Evolutionary conservation across 2,329 filamentous ascomycete species (phyloP).

Genomic region (Mollisia scopiformis): DNA sequence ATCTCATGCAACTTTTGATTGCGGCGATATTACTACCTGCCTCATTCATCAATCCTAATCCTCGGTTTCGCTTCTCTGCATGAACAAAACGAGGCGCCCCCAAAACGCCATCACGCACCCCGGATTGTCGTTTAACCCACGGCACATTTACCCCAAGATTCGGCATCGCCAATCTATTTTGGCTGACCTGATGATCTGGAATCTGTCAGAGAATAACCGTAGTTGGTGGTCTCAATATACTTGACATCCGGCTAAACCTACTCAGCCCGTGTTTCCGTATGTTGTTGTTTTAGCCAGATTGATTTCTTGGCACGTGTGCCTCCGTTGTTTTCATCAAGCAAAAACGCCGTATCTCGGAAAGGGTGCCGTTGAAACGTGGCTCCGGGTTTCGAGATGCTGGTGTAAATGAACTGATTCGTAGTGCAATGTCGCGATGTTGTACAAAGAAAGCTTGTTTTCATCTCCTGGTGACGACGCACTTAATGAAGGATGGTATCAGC

Average conservation of each 20-base stretch:
- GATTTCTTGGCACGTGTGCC: background rate
- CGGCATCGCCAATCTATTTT: background rate
- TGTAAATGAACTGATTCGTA: background rate
- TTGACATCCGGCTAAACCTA: slow-evolving; percentile 4
- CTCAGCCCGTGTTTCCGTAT: background rate
- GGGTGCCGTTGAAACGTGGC: background rate
- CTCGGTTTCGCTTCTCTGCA: background rate
- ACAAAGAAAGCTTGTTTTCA: slow-evolving; percentile 10
- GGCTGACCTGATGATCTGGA: background rate
- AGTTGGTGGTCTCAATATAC: slow-evolving; percentile 2
- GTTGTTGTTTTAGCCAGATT: slow-evolving; percentile 8
- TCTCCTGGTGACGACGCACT: background rate
- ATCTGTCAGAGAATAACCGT: background rate
- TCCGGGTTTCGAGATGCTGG: background rate
- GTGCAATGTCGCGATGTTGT: background rate
- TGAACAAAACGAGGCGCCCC: background rate
- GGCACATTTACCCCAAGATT: slow-evolving; percentile 7
- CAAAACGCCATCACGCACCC: background rate
- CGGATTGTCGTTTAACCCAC: background rate
- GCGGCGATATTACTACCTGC: slow-evolving; percentile 4
- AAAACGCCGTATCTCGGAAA: background rate
- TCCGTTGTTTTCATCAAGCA: slow-evolving; percentile 1
- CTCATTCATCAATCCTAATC: background rate
- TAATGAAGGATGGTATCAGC: slow-evolving; percentile 1
- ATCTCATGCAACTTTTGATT: background rate